Evolutionary conservation across 352 stramenopile species (phyloP), one percentile per base, ranked within the genome.

Genomic region (Thraustotheca clavata): DNA sequence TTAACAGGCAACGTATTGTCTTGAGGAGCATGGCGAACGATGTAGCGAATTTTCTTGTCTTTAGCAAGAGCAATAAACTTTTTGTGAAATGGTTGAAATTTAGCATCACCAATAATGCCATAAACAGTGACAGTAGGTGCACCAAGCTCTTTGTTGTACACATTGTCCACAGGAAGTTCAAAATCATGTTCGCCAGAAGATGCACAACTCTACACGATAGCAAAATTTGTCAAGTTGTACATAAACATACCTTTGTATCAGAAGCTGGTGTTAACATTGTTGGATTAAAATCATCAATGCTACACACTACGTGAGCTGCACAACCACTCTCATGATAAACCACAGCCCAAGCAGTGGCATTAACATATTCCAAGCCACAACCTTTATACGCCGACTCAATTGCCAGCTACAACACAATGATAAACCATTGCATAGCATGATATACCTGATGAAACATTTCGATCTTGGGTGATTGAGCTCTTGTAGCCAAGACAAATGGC

Each of bases 71-170:
- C 67, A n/a, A 77, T 73, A 7, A 95, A 67, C 41, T 74, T 73
- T 9, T 62, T 18, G 47, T 96, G 87, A 59, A 96, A 94, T 36
- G 39, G 50, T 57, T 83, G 79, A 48, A 96, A 90, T 59, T 69
- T 62, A 4, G 73, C 55, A 8, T 78, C 89, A 18, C 81, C 85
- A 36, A 96, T 55, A 7, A 80, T 75, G n/a, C 85, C 86, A 60
- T 95, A 95, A n/a, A 96, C 43, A 62, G 95, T 88, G 27, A 73
- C 79, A 14, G 86, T 91, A 14, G 79, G 48, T 87, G 88, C 61
- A 84, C 76, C 24, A 7, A 43, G 3, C 36, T 60, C 48, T 31
- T 52, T 52, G 43, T 36, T 16, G 39, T 60, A 67, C 8, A 68
- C 52, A 39, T 94, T 80, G 33, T 94, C 84, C 26, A 86, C 73